phyloP scores from a whole-genome alignment of 2,329 filamentous ascomycete species.

The Neopestalotiopsis sp. region DNA sequence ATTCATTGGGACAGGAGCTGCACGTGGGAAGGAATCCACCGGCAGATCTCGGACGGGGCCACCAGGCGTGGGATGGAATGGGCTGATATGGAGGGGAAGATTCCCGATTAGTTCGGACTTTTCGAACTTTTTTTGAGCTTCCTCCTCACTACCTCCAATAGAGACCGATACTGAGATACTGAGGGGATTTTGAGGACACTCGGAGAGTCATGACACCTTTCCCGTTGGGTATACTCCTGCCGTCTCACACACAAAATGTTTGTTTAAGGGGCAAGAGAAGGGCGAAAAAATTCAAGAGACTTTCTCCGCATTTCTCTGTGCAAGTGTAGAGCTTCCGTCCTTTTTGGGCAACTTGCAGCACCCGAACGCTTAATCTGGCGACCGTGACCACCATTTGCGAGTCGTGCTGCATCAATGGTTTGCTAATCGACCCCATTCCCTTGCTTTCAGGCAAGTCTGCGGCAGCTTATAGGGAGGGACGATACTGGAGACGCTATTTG shows the following conservation, averaged over 20 bases:
- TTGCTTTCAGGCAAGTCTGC: background rate
- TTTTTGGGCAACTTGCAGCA: background rate
- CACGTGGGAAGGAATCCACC: slow-evolving; percentile 12
- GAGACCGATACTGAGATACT: background rate
- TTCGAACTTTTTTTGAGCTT: background rate
- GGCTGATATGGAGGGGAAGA: too few relatives aligned
- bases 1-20: background rate
- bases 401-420: background rate
- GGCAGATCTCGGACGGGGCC: slow-evolving; percentile 4
- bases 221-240: background rate
- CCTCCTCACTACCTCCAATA: background rate
- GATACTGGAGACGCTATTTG: background rate
- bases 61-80: background rate
- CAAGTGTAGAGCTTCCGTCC: background rate
- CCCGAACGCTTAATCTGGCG: background rate
- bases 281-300: too few relatives aligned
- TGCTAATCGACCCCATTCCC: background rate
- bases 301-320: background rate
- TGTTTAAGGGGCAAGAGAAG: background rate
- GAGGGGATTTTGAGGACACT: background rate
- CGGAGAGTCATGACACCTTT: background rate
- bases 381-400: background rate
- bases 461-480: background rate
- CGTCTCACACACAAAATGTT: background rate
- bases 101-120: background rate